Percentiles rank a stretch among this genome's conserved stretches.
Conservation (phyloP, 2,329 filamentous ascomycete species). For the Colletotrichum lini region DNA sequence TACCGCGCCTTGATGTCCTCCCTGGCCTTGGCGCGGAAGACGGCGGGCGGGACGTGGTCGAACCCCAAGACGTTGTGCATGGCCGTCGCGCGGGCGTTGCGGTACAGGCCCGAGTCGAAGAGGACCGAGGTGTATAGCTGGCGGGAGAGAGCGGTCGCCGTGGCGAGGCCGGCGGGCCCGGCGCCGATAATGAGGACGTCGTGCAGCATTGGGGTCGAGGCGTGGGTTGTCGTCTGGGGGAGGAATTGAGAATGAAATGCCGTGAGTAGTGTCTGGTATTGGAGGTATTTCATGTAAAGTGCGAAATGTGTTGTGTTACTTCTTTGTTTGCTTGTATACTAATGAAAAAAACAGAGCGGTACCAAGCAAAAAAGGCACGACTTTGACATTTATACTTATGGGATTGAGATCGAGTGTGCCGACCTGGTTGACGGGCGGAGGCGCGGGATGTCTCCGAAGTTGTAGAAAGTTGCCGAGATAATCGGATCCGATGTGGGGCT, state of each 20-base stretch:
- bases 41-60: conserved; percentile 55
- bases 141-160: conserved; percentile 63
- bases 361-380: no score
- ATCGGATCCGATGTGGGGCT: conserved; percentile 21
- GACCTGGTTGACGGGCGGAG: not conserved
- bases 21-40: conserved; percentile 53
- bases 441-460: conserved; percentile 10
- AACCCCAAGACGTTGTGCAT: conserved; percentile 63
- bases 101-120: conserved; percentile 65
- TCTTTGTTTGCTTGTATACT: not conserved
- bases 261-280: no score
- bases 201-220: conserved; percentile 48
- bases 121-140: conserved; percentile 63
- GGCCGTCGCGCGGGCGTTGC: conserved; percentile 62
- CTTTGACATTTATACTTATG: not conserved
- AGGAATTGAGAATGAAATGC: not conserved
- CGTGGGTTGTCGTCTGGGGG: not conserved
- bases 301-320: not conserved
- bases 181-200: conserved; percentile 69
- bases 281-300: conserved; percentile 9
- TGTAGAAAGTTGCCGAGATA: conserved; percentile 18
- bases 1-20: conserved; percentile 54
- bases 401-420: not conserved
- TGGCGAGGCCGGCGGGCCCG: conserved; percentile 65
- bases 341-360: no score